Evolutionary conservation across 1,284 basidiomycete genomes (phyloP).

Genomic region (Tetrapyrgos nigripes): DNA sequence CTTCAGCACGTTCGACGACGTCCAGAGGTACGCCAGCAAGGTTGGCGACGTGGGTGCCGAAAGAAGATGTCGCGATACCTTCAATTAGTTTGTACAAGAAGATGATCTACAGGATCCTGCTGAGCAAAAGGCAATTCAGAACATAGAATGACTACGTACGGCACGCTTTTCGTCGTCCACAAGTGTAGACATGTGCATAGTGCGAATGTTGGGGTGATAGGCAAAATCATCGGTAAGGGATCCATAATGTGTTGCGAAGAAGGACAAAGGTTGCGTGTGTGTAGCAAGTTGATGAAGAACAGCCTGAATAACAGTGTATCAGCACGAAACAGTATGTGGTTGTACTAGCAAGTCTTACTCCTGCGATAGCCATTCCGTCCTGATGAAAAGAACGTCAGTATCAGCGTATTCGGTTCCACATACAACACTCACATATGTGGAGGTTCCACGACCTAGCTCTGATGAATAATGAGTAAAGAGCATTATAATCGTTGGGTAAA

Average conservation of each 20-base stretch:
- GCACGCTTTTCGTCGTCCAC: conserved; percentile 91
- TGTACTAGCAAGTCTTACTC: conserved; percentile 50
- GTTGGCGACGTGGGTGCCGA: conserved; percentile 92
- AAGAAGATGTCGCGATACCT: conserved; percentile 89
- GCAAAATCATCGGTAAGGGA: conserved; percentile 87
- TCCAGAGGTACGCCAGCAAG: conserved; percentile 82
- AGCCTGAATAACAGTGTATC: conserved; percentile 53
- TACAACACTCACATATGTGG: conserved; percentile 70
- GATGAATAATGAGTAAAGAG: conserved; percentile 18
- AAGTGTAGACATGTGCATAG: conserved; percentile 94
- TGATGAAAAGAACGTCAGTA: conserved; percentile 40
- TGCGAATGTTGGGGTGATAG: conserved; percentile 92
- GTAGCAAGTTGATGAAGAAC: conserved; percentile 93
- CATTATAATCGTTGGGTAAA: not conserved
- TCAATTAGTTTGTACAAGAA: conserved; percentile 95
- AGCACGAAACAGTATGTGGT: conserved; percentile 11
- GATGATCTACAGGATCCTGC: conserved; percentile 61
- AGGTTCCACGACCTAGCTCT: conserved; percentile 92
- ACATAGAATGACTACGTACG: conserved; percentile 45
- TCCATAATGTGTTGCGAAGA: conserved; percentile 90
- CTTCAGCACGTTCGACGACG: conserved; percentile 88
- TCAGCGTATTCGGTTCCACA: conserved; percentile 9
- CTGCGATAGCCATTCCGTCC: conserved; percentile 97
- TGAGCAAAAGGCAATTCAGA: conserved; percentile 3
- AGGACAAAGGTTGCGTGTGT: conserved; percentile 84